phyloP scores from a whole-genome alignment of 768 basidiomycete genomes.

The Agaricus blazei region DNA sequence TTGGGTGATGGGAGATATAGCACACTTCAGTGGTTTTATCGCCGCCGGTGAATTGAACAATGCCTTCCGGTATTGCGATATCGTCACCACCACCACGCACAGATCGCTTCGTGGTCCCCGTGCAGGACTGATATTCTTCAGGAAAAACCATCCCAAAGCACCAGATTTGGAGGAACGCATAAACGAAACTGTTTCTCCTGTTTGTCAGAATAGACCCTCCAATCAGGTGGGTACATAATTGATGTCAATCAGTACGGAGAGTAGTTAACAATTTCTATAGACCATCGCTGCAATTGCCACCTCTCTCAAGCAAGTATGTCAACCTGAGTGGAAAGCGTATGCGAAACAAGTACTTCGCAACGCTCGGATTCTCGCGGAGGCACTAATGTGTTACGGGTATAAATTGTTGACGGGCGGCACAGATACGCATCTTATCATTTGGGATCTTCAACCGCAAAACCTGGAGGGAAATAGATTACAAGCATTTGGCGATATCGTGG shows the following conservation, averaged over 20 bases:
- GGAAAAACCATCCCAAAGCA: slow-evolving; percentile 77
- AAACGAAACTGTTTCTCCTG: slow-evolving; percentile 98
- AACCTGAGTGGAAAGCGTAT: slow-evolving; percentile 88
- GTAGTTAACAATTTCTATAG: slow-evolving; percentile 27
- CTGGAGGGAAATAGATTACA: slow-evolving; percentile 97
- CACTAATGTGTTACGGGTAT: slow-evolving; percentile 78
- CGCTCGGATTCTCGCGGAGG: slow-evolving; percentile 68
- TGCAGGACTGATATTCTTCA: slow-evolving; percentile 97
- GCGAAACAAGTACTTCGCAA: slow-evolving; percentile 94
- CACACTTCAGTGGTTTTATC: slow-evolving; percentile 93
- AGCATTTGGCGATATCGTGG: slow-evolving; percentile 95
- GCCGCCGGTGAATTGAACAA: slow-evolving; percentile 86
- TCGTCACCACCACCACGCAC: slow-evolving; percentile 98
- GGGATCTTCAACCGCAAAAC: slow-evolving; percentile 93
- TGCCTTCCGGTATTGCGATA: slow-evolving; percentile 94
- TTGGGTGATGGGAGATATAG: slow-evolving; percentile 94
- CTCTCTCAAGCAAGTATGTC: slow-evolving; percentile 83
- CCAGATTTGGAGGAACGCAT: slow-evolving; percentile 93
- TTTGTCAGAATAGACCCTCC: slow-evolving; percentile 99
- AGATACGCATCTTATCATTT: slow-evolving; percentile 96
- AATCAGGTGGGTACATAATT: slow-evolving; percentile 66
- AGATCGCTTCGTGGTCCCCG: slow-evolving; percentile 99
- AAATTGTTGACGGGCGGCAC: slow-evolving; percentile 95
- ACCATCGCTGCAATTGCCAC: slow-evolving; percentile 96
- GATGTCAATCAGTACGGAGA: neutral